A percentile compares a stretch with the other conserved stretches of the same genome.
These are phyloP conservation scores for Collybia sordida DNA, from an alignment of 768 basidiomycete species.

Conservation along the genomic window DNA sequence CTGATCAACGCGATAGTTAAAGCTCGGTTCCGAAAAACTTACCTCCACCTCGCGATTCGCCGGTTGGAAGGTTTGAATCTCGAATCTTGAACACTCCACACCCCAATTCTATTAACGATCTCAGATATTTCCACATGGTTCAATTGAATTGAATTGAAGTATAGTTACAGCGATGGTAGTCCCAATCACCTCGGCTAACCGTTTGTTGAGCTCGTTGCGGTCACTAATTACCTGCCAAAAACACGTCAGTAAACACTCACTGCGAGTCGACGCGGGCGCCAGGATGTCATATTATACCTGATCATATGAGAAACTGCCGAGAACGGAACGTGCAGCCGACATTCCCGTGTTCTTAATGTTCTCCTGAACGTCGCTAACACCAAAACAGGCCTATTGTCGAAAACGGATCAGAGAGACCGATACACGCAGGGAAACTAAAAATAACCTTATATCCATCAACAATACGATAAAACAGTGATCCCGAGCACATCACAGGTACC, in stretches of 20 bases:
- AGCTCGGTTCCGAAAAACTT: constrained; percentile 4
- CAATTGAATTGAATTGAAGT: not conserved
- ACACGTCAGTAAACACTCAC: not conserved
- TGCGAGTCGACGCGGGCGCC: not conserved
- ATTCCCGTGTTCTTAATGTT: constrained; percentile 55
- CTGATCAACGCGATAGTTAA: not conserved
- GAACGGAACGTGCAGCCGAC: constrained; percentile 52
- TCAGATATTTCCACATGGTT: not conserved
- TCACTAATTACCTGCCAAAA: constrained; percentile 45
- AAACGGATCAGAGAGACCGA: not conserved
- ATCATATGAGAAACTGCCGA: constrained; percentile 50
- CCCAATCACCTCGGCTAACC: constrained; percentile 48
- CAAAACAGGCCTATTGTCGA: constrained; percentile 41
- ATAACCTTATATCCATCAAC: constrained; percentile 45
- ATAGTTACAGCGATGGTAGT: constrained; percentile 41
- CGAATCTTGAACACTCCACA: constrained; percentile 56
- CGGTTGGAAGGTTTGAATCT: constrained; percentile 60
- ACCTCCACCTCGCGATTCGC: constrained; percentile 62
- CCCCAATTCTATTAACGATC: constrained; percentile 44
- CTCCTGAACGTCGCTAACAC: constrained; percentile 43
- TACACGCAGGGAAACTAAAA: not conserved
- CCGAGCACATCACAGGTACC: constrained; percentile 53
- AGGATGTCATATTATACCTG: constrained; percentile 36
- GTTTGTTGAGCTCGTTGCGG: constrained; percentile 51
- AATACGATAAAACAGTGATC: constrained; percentile 55